Evolutionary conservation across 495 filamentous ascomycete genomes (phyloP).

Genomic region (Aspergillus panamensis): DNA sequence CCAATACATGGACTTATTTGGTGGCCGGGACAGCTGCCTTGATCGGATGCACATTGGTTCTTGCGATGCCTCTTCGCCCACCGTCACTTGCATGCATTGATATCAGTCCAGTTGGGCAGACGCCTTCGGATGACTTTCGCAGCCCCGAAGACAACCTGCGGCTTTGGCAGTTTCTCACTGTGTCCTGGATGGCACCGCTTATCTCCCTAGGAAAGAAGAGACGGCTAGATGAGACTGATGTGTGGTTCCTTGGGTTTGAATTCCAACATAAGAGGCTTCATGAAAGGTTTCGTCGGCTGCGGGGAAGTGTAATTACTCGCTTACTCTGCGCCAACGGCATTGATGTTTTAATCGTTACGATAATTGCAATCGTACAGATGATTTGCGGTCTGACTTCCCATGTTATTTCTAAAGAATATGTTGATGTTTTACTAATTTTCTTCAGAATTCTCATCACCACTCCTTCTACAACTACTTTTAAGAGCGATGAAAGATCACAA

Average conservation of each 20-base stretch:
- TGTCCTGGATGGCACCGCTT: slow-evolving; percentile 78
- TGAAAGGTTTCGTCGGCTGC: slow-evolving; percentile 65
- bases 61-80: slow-evolving; percentile 70
- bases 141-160: slow-evolving; percentile 81
- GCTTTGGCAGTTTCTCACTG: slow-evolving; percentile 76
- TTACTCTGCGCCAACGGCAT: slow-evolving; percentile 68
- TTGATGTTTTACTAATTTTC: slow-evolving; percentile 11
- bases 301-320: slow-evolving; percentile 65
- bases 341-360: slow-evolving; percentile 65
- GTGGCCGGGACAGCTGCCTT: slow-evolving; percentile 43
- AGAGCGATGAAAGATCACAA: slow-evolving; percentile 57
- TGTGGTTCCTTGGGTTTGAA: slow-evolving; percentile 71
- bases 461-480: slow-evolving; percentile 70
- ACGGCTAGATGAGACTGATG: slow-evolving; percentile 70
- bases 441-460: slow-evolving; percentile 55
- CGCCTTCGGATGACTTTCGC: slow-evolving; percentile 57
- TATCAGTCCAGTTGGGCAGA: slow-evolving; percentile 56
- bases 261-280: slow-evolving; percentile 74
- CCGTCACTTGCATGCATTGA: slow-evolving; percentile 52
- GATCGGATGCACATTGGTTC: slow-evolving; percentile 47
- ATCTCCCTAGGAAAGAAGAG: slow-evolving; percentile 58
- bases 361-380: slow-evolving; percentile 59
- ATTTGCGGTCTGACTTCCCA: slow-evolving; percentile 43
- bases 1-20: slow-evolving; percentile 38
- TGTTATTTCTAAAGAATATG: not conserved